Evolutionary conservation across 2,329 filamentous ascomycete species (phyloP), one percentile per base, ranked within the genome.

Genomic region (Tetracladium maxilliforme): DNA sequence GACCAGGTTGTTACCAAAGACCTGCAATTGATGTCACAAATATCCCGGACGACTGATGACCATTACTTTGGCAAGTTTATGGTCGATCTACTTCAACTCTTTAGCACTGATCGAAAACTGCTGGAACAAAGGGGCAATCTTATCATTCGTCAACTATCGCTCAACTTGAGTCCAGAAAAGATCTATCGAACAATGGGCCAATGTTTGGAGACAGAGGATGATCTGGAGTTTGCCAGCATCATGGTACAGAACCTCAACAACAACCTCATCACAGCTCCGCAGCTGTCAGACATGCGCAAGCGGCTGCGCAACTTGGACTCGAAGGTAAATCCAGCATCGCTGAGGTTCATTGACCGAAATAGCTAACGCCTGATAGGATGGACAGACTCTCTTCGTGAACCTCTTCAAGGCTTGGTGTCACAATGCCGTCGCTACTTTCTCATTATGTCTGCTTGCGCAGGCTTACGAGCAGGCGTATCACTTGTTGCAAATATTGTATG

Each of bases 221-320:
- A 98, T 45, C 72, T 98, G 21, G 92, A 98, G 47, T 98, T 98
- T 51, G 87, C 90, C 10, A 94, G 87, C 45, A 95, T 98, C 40
- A 98, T 98, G 90, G 84, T 98, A 16, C 90, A 98, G 48, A 95
- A 95, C 42, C 63, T 98, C 26, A 98, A 98, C 56, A 98, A 98
- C 50, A 98, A 98, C 41, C 72, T 98, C 27, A 94, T 98, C 36
- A 98, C 92, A 3, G 90, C 92, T 0, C 90, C 92, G 1, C 86
- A 98, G 49, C 60, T 98, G 16, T 73, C 82, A 2, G 92, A 95
- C 39, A 61, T 98, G 33, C 72, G 90, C 22, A 94, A 93, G 48
- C 64, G 90, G 21, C 57, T 98, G 25, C 68, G 90, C 17, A 98
- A 93, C 39, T 59, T 94, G 3, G 90, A 98, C 47, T 83, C 77